These are phyloP conservation scores for Cerrena zonata DNA, from an alignment of 1,284 basidiomycete genomes.

Conservation along the genomic window DNA sequence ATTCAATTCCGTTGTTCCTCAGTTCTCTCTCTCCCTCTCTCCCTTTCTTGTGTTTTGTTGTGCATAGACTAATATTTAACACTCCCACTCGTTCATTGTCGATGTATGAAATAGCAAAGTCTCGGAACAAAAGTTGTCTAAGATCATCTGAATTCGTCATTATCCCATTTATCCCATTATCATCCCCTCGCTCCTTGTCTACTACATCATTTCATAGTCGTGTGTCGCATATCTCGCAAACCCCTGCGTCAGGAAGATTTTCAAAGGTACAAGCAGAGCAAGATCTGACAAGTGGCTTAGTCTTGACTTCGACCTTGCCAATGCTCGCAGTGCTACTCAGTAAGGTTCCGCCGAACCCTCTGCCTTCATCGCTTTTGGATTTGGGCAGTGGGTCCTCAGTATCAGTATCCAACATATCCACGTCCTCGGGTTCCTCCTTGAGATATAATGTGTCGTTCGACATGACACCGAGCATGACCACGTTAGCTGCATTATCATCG, in stretches of 20 bases:
- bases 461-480: conserved; percentile 54
- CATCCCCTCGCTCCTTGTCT: conserved; percentile 6
- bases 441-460: conserved; percentile 65
- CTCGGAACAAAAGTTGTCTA: not conserved
- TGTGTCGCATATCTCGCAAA: conserved; percentile 26
- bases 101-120: not conserved
- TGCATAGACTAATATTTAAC: conserved; percentile 15
- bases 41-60: too few relatives aligned
- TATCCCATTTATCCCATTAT: not conserved
- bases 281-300: conserved; percentile 10
- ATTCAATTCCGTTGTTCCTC: too few relatives aligned
- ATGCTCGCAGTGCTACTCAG: conserved; percentile 38
- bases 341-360: conserved; percentile 70
- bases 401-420: conserved; percentile 44
- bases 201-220: conserved; percentile 10
- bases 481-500: conserved; percentile 54
- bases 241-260: conserved; percentile 17
- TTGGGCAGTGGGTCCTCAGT: conserved; percentile 41
- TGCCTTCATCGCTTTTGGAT: conserved; percentile 51
- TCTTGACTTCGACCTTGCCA: conserved; percentile 6
- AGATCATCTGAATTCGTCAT: not conserved
- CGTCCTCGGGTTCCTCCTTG: conserved; percentile 54
- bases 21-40: too few relatives aligned
- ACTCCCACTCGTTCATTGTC: conserved; percentile 11
- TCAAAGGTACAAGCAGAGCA: conserved; percentile 29